phyloP scores from a whole-genome alignment of 805 yeast genomes.

The Suhomyces sp. region DNA sequence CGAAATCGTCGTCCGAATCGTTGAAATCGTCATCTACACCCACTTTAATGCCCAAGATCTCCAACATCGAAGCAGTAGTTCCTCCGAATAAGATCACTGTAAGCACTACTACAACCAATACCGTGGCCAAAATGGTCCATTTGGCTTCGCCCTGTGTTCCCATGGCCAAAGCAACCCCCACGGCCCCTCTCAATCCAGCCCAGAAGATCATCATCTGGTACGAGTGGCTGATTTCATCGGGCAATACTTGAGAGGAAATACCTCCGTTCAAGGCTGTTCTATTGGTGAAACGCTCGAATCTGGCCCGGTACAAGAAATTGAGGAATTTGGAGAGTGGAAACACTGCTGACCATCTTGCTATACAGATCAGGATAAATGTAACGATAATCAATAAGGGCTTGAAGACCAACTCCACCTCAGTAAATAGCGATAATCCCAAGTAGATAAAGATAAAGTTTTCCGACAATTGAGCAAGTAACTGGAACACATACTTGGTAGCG shows the following conservation, averaged over 20 bases:
- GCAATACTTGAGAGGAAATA: slow-evolving; percentile 39
- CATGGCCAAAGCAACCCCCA: slow-evolving; percentile 97
- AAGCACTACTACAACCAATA: slow-evolving; percentile 90
- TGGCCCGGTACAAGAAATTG: slow-evolving; percentile 71
- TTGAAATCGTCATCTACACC: slow-evolving; percentile 76
- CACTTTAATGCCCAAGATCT: slow-evolving; percentile 85
- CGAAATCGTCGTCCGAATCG: slow-evolving; percentile 93
- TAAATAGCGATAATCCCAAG: slow-evolving; percentile 88
- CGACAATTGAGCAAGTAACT: slow-evolving; percentile 87
- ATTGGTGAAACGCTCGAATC: slow-evolving; percentile 41
- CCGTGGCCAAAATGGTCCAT: slow-evolving; percentile 86
- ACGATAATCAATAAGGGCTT: slow-evolving; percentile 90
- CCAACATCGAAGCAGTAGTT: slow-evolving; percentile 97
- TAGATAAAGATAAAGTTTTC: slow-evolving; percentile 97
- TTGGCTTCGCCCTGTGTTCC: slow-evolving; percentile 95
- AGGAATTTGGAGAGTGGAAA: slow-evolving; percentile 86
- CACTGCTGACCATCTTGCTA: slow-evolving; percentile 96
- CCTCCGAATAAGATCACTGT: slow-evolving; percentile 98
- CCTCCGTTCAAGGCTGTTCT: slow-evolving; percentile 37
- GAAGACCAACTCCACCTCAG: slow-evolving; percentile 93
- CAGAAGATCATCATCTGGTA: slow-evolving; percentile 99
- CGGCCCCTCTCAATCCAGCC: slow-evolving; percentile 99
- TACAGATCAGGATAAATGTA: slow-evolving; percentile 85
- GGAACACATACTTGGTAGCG: slow-evolving; percentile 93
- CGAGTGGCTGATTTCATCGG: slow-evolving; percentile 90